phyloP scores from a whole-genome alignment of 2,329 filamentous ascomycete genomes.

The Emergomyces africanus region DNA sequence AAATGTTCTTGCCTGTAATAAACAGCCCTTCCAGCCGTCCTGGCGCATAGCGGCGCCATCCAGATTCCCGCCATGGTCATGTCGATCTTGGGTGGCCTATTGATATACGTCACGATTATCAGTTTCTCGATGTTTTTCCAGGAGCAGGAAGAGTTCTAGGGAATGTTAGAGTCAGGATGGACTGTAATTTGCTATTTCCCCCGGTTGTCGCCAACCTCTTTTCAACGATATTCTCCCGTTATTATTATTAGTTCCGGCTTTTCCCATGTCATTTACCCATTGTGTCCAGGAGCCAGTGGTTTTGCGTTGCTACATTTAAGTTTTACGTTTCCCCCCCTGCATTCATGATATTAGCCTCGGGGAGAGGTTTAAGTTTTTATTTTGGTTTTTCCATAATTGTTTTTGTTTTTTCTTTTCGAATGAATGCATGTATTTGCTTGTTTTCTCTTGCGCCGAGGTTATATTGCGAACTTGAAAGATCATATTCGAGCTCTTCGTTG shows the following conservation, averaged over 20 bases:
- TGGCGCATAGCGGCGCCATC: slow-evolving; percentile 80
- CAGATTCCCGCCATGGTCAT: slow-evolving; percentile 78
- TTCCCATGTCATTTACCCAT: neutral
- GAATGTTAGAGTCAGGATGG: neutral
- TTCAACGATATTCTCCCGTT: neutral
- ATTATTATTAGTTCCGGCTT: neutral
- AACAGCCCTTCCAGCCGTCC: slow-evolving; percentile 69
- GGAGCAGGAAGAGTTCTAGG: slow-evolving; percentile 88
- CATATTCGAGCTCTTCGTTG: neutral
- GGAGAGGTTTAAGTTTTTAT: neutral
- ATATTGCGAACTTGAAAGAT: neutral
- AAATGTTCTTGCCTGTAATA: neutral
- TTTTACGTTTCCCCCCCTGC: neutral
- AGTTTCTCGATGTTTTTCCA: slow-evolving; percentile 98
- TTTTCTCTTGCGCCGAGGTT: neutral
- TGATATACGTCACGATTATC: slow-evolving; percentile 98
- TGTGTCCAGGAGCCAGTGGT: neutral
- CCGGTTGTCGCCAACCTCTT: neutral
- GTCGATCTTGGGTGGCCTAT: slow-evolving; percentile 79
- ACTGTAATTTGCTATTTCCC: no score
- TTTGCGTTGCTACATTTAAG: neutral
- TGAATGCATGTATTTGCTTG: neutral
- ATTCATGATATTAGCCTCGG: neutral
- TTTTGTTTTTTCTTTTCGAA: neutral
- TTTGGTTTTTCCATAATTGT: neutral